These are phyloP conservation scores for Colletotrichum theobromicola DNA, from an alignment of 2,329 filamentous ascomycete genomes.

Conservation along the genomic window DNA sequence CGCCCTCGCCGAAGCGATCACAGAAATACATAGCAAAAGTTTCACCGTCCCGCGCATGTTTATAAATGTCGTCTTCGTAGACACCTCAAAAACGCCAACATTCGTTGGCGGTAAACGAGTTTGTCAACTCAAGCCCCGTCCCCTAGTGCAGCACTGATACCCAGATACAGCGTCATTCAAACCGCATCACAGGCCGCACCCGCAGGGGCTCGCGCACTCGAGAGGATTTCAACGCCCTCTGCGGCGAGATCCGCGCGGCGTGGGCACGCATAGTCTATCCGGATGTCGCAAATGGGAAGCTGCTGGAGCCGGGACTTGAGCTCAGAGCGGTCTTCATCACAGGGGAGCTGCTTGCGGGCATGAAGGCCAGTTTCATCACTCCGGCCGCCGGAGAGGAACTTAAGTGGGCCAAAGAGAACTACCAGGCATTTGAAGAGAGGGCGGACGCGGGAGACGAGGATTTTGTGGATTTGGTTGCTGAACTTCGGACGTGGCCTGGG, in stretches of 20 bases:
- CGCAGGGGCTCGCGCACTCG: neutral
- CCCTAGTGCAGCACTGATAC: neutral
- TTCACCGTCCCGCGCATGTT: neutral
- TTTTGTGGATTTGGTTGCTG: neutral
- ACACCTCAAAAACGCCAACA: neutral
- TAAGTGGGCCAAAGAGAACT: neutral
- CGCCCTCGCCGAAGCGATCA: neutral
- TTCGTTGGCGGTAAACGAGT: neutral
- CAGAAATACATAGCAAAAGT: neutral
- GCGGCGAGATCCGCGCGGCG: neutral
- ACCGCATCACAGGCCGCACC: neutral
- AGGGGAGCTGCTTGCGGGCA: neutral
- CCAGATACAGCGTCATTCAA: neutral
- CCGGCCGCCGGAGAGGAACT: neutral
- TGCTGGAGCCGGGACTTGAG: neutral
- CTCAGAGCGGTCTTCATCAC: neutral
- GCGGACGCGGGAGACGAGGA: neutral
- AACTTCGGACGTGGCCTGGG: neutral
- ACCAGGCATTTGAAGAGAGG: neutral
- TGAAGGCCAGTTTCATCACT: neutral
- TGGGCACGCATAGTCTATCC: neutral
- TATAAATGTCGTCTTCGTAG: neutral
- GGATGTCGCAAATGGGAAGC: neutral
- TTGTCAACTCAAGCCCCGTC: rapidly evolving
- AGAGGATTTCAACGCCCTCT: neutral